Conservation (phyloP, 257 asterid species). For the Schizonepeta tenuifolia region DNA sequence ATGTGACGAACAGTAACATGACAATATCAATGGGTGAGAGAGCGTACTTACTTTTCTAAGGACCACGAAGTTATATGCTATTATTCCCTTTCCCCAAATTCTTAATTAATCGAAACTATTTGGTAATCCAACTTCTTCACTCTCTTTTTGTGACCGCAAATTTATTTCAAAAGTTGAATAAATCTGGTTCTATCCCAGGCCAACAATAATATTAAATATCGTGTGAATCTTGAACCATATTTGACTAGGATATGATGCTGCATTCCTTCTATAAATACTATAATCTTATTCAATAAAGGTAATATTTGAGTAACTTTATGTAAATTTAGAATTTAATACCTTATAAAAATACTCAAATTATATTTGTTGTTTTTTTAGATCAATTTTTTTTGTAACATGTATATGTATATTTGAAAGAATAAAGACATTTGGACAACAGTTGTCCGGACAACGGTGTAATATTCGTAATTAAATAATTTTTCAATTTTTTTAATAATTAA, state of each 20-base stretch:
- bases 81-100: conserved; percentile 17
- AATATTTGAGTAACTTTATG: not conserved
- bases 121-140: not conserved
- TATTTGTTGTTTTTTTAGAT: not conserved
- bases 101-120: not conserved
- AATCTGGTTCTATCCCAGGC: conserved; percentile 21
- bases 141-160: conserved; percentile 2
- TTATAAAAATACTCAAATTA: not conserved
- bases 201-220: not conserved
- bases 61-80: conserved; percentile 19
- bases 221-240: conserved; percentile 26
- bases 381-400: not conserved
- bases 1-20: no score
- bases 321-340: not conserved
- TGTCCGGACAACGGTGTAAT: no score
- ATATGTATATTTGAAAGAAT: no score
- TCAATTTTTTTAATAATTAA: no score
- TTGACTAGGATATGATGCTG: conserved; percentile 20
- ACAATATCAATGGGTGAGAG: no score
- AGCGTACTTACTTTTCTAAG: not conserved
- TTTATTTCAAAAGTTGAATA: conserved; percentile 22
- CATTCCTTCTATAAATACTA: conserved; percentile 25
- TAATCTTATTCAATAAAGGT: conserved; percentile 20
- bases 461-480: no score
- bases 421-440: no score